A percentile compares a stretch with the other conserved stretches of the same genome.
These are phyloP conservation scores for Lignosus rhinocerotis DNA, from an alignment of 1,284 basidiomycete genomes.

Conservation along the genomic window DNA sequence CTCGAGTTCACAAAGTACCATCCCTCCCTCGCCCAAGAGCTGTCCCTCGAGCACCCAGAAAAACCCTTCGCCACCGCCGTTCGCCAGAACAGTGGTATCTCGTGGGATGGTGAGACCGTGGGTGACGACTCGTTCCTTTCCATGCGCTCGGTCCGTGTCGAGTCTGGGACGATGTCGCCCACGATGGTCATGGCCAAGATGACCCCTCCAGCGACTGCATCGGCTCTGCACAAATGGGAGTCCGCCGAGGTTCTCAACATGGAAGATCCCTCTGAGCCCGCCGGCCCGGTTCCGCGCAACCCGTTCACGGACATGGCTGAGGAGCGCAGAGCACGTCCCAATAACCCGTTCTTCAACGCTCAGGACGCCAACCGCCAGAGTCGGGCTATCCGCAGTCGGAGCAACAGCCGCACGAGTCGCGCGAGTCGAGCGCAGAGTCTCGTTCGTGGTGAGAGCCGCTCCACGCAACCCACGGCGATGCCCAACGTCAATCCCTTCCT, in stretches of 20 bases:
- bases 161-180: slow-evolving; percentile 48
- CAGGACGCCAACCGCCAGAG: slow-evolving; percentile 29
- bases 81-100: slow-evolving; percentile 41
- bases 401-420: slow-evolving; percentile 28
- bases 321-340: slow-evolving; percentile 40
- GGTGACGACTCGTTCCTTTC: slow-evolving; percentile 53
- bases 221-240: slow-evolving; percentile 62
- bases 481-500: slow-evolving; percentile 39
- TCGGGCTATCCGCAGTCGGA: slow-evolving; percentile 27
- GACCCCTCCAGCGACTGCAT: slow-evolving; percentile 54
- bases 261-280: slow-evolving; percentile 31
- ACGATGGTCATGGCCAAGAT: slow-evolving; percentile 50
- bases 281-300: slow-evolving; percentile 33
- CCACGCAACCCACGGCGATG: slow-evolving; percentile 2
- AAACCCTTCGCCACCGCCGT: slow-evolving; percentile 39
- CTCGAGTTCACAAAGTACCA: slow-evolving; percentile 49
- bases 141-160: slow-evolving; percentile 40
- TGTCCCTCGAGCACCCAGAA: slow-evolving; percentile 41
- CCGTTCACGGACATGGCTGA: slow-evolving; percentile 44
- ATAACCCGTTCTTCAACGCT: slow-evolving; percentile 70
- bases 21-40: slow-evolving; percentile 53
- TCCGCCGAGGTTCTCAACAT: slow-evolving; percentile 65
- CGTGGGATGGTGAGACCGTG: slow-evolving; percentile 57
- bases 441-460: slow-evolving; percentile 16
- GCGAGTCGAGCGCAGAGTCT: slow-evolving; percentile 26